Evolutionary conservation across 2,329 filamentous ascomycete genomes (phyloP).

Genomic region (Alternaria hordeiaustralica): DNA sequence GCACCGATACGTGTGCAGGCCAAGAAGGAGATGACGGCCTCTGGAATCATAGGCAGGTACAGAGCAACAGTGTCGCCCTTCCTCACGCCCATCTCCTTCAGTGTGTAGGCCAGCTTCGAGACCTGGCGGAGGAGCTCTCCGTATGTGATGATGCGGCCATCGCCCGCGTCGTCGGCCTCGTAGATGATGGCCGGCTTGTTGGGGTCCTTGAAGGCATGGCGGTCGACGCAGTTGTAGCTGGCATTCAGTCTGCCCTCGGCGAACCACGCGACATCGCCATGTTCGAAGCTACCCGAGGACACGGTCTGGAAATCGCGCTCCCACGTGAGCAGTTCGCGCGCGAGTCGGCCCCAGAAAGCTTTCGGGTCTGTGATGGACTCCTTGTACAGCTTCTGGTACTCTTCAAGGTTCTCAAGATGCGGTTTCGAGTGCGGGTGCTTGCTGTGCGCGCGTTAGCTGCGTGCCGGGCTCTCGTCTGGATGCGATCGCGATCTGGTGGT

Average conservation of each 20-base stretch:
- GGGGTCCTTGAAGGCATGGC: constrained; percentile 93
- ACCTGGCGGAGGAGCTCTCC: constrained; percentile 92
- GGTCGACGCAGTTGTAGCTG: constrained; percentile 96
- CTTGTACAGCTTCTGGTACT: constrained; percentile 70
- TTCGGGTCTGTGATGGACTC: constrained; percentile 90
- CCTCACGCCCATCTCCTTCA: constrained; percentile 94
- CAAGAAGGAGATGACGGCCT: constrained; percentile 88
- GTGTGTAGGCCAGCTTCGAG: constrained; percentile 81
- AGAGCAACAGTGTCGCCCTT: constrained; percentile 98
- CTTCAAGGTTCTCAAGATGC: constrained; percentile 64
- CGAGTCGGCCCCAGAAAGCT: constrained; percentile 86
- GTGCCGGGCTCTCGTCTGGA: background rate
- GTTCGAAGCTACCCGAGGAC: constrained; percentile 73
- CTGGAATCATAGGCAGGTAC: constrained; percentile 98
- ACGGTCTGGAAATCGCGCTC: constrained; percentile 91
- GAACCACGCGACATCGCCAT: constrained; percentile 94
- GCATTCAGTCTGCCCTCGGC: constrained; percentile 92
- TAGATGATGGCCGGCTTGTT: constrained; percentile 97
- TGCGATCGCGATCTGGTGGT: constrained; percentile 6
- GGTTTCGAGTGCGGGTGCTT: constrained; percentile 66
- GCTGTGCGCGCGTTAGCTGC: constrained; percentile 41
- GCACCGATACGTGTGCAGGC: constrained; percentile 92
- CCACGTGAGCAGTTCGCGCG: constrained; percentile 90
- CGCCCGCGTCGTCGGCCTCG: constrained; percentile 88
- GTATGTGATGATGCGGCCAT: constrained; percentile 91